Evolutionary conservation across 345 rosid genomes (phyloP), one percentile per base, ranked within the genome.

Genomic region (Gossypium longicalyx): DNA sequence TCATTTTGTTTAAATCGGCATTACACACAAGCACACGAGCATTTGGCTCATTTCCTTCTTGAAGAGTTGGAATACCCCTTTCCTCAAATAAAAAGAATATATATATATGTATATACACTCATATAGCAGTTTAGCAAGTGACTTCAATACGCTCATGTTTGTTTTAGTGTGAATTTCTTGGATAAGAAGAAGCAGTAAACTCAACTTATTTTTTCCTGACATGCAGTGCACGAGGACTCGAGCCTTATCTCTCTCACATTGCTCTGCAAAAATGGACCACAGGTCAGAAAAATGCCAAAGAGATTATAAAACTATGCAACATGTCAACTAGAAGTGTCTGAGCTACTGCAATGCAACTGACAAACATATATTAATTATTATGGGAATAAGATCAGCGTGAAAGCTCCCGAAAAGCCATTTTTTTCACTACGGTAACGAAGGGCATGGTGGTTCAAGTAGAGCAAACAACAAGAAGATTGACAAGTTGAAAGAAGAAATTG

Each of bases 171-270:
- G 12, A 41, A 25, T 34, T 54, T 64, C 38, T 77, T 48, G 38
- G 72, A 47, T 76, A 47, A 1, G 64, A 73, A 51, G 7, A 52
- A 17, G 59, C 59, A 73, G 45, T n/a, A 23, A 61, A 66, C 54
- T 58, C 76, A 52, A 95, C 98, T 97, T 96, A 81, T 85, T 96
- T 87, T 91, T 96, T 4, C 98, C 99, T 0, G 89, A 90, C 99
- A 91, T 96, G 85, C 99, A 96, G 77, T 96, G 98, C 86, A 96
- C 99, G 67, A 96, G 99, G 77, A 93, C 97, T 62, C 97, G 97
- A 71, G 92, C 91, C 83, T 88, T 96, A 73, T 93, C 99, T 82
- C 80, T 89, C 78, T 93, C 94, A 77, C 98, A 96, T 83, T 90
- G 90, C 78, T 91, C 99, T 96, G 88, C 80, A 83, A 27, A 81